Evolutionary conservation across 768 basidiomycete species (phyloP).

Genomic region (Chalciporus chontae): DNA sequence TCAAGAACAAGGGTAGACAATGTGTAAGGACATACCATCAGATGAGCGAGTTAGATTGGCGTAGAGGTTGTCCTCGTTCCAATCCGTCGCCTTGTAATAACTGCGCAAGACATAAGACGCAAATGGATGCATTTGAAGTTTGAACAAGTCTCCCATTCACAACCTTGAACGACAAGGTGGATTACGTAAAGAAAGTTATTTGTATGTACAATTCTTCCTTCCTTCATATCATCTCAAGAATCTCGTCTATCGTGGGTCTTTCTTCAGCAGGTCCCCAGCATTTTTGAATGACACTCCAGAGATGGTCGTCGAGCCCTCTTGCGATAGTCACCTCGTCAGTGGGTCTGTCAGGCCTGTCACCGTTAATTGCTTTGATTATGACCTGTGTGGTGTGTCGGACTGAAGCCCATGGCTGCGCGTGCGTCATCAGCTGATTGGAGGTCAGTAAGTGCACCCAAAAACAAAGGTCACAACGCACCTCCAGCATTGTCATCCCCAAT

Average conservation of each 20-base stretch:
- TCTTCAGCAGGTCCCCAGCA: constrained; percentile 42
- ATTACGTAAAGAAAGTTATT: no score
- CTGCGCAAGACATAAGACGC: constrained; percentile 83
- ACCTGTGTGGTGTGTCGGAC: constrained; percentile 52
- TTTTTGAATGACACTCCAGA: constrained; percentile 42
- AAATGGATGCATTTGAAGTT: constrained; percentile 92
- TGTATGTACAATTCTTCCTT: no score
- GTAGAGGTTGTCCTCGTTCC: constrained; percentile 96
- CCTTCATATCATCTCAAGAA: constrained; percentile 23
- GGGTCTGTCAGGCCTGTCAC: constrained; percentile 44
- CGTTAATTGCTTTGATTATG: constrained; percentile 39
- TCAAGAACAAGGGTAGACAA: constrained; percentile 5
- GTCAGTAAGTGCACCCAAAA: background rate
- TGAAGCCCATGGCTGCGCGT: constrained; percentile 48
- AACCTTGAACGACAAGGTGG: no score
- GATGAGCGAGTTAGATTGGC: constrained; percentile 88
- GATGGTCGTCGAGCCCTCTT: constrained; percentile 43
- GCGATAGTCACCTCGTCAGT: constrained; percentile 28
- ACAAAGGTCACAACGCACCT: constrained; percentile 33
- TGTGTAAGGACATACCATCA: constrained; percentile 52
- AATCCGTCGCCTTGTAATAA: constrained; percentile 91
- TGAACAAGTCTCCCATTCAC: no score
- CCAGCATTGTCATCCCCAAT: constrained; percentile 55
- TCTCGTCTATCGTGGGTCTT: constrained; percentile 40
- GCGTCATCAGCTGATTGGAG: constrained; percentile 46